Evolutionary conservation across 2,329 filamentous ascomycete genomes (phyloP), one percentile per base, ranked within the genome.

Genomic region (Aspergillus flavus): DNA sequence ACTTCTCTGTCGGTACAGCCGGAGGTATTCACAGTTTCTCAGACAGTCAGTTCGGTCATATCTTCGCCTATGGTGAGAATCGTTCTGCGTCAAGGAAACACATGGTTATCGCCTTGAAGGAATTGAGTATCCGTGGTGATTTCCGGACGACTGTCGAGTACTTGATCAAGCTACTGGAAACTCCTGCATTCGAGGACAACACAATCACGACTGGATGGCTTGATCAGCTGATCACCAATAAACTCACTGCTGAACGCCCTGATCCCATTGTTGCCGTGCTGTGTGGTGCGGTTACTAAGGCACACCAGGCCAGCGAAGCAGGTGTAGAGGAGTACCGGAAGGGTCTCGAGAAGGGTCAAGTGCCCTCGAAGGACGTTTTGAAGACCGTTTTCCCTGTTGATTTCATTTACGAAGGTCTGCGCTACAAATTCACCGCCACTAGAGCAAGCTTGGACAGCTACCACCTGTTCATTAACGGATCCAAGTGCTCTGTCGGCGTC

Each of bases 1-100:
- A 99, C 82, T 99, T 99, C 88, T 99, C 95, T 59, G 95, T 99
- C 79, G 92, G 94, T 83, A 95, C 94, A 11, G 90, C 93, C 61
- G 94, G 94, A 83, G 94, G 94, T 80, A 99, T 99, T 69, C 95
- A 99, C 87, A 97, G 93, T 80, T 99, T 97, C 86, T 98, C 95
- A 9, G 95, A 99, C 83, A 96, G 92, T 75, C 95, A 99, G 77
- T 99, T 99, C 73, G 95, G 95, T 81, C 95, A 99, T 82, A 99
- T 99, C 72, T 99, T 99, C 80, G 96, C 95, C 58, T 99, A 98
- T 73, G 95, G 95, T 65, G 95, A 99, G 85, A 99, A 96, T 84
- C 90, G 95, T 79, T 91, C 93, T 57, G 94, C 95, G 30, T 99
- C 95, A 30, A 86, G 95, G 70, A 99, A 99, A 81, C 96, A 99